phyloP scores from a whole-genome alignment of 2,329 filamentous ascomycete species.

The Aaosphaeria pasadenensis region DNA sequence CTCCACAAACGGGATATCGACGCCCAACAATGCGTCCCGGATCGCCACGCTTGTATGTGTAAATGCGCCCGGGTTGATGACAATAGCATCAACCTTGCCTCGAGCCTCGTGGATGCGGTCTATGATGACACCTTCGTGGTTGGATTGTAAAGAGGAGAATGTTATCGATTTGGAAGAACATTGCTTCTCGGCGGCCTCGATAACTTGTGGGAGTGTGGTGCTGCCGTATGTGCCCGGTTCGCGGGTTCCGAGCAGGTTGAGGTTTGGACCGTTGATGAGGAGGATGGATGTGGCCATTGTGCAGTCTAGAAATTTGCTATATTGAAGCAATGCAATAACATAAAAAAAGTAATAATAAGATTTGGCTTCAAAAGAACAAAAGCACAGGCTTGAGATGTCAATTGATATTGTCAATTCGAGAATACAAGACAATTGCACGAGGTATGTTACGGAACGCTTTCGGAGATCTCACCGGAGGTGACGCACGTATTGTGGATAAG shows the following conservation, averaged over 20 bases:
- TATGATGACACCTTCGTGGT: slow-evolving; percentile 72
- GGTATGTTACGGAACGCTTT: no score
- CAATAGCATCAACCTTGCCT: slow-evolving; percentile 58
- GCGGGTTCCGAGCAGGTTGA: slow-evolving; percentile 73
- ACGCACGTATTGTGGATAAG: no score
- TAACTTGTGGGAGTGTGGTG: slow-evolving; percentile 64
- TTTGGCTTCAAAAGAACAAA: no score
- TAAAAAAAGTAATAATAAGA: no score
- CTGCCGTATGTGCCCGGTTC: slow-evolving; percentile 72
- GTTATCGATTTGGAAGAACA: slow-evolving; percentile 48
- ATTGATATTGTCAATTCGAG: no score
- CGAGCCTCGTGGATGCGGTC: slow-evolving; percentile 70
- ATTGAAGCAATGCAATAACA: no score
- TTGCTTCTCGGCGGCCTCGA: slow-evolving; percentile 48
- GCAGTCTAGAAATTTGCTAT: neutral
- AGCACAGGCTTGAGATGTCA: no score
- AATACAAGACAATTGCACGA: no score
- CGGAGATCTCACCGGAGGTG: no score
- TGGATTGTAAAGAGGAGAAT: slow-evolving; percentile 67
- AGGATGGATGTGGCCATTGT: slow-evolving; percentile 53
- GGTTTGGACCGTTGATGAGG: slow-evolving; percentile 78
- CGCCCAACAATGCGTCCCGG: slow-evolving; percentile 68
- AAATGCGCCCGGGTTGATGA: slow-evolving; percentile 74
- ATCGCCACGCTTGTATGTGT: slow-evolving; percentile 76
- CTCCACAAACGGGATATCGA: slow-evolving; percentile 72